Base-by-base conservation (phyloP, 1,139 yeast species). In the Nakaseomyces glabratus region DNA sequence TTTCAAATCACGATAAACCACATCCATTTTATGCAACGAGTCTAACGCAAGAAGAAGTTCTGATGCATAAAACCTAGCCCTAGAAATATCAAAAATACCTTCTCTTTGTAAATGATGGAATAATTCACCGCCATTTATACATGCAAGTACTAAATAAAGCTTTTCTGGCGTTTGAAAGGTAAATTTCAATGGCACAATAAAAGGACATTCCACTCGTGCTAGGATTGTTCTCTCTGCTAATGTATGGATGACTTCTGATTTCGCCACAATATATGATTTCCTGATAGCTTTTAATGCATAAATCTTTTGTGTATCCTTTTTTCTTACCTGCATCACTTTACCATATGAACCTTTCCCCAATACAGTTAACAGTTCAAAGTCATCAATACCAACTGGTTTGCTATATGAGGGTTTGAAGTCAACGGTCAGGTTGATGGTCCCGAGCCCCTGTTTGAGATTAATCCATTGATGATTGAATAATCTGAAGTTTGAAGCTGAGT, bases 311-410 rank as follows among this genome's bases (percentile, higher is more conserved):
- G 98, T 90, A 60, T 90, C 97, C 49, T 82, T 82, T 62, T 90
- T 90, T 40, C 86, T 77, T 30, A 90, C 98, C 61, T 90, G 98
- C 97, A 90, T 90, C 38, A 90, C 98, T 60, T 93, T 90, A 36
- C 98, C 98, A 60, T 90, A 93, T 2, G 96, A 85, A 3, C 98
- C 98, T 58, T 90, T 90, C 31, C 98, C 98, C 39, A 90, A 85
- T 14, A 90, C 98, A 60, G 90, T 90, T 48, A 90, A 69, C 38
- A 93, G 65, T 50, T 88, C 95, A 59, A 90, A 90, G 54, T 90
- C 95, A 37, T 86, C 95, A 47, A 90, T 86, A 1, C 85, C 68
- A 35, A 90, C 67, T 35, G 82, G 82, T 49, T 76, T 74, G 48
- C 75, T 73, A 40, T 73, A 70, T 35, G 75, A 68, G 8, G 93